phyloP scores from a whole-genome alignment of 2,329 filamentous ascomycete genomes.

The Plenodomus tracheiphilus region DNA sequence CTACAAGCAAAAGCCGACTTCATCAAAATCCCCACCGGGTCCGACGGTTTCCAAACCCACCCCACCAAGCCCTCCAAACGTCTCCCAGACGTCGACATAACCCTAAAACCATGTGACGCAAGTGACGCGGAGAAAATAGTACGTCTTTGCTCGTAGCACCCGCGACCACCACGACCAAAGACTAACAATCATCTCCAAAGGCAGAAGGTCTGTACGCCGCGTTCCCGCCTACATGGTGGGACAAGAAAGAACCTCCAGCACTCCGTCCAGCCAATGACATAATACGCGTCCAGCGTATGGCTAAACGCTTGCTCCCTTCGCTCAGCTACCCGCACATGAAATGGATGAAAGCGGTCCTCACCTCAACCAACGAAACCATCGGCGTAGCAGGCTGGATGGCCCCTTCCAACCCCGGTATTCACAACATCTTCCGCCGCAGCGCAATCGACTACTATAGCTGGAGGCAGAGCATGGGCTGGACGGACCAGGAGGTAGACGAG shows the following conservation, averaged over 20 bases:
- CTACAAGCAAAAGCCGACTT: slow-evolving; percentile 15
- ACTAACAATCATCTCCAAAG: slow-evolving; percentile 11
- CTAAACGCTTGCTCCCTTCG: slow-evolving; percentile 23
- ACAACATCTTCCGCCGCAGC: slow-evolving; percentile 23
- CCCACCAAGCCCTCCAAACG: slow-evolving; percentile 23
- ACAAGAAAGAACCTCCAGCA: slow-evolving; percentile 22
- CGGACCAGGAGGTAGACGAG: slow-evolving; percentile 27
- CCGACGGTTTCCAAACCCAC: slow-evolving; percentile 16
- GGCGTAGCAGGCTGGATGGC: slow-evolving; percentile 35
- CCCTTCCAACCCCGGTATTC: slow-evolving; percentile 16
- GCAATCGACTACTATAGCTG: slow-evolving; percentile 27
- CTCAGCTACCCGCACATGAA: slow-evolving; percentile 17
- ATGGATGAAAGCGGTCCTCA: slow-evolving; percentile 34
- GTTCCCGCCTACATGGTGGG: slow-evolving; percentile 27
- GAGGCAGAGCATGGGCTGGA: slow-evolving; percentile 23
- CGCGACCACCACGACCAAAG: not conserved
- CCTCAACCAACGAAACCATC: slow-evolving; percentile 20
- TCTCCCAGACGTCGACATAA: slow-evolving; percentile 20
- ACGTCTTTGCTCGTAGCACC: not conserved
- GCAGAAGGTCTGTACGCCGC: slow-evolving; percentile 32
- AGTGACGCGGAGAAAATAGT: slow-evolving; percentile 24
- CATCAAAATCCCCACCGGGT: slow-evolving; percentile 15
- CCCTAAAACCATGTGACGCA: slow-evolving; percentile 19
- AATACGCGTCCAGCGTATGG: slow-evolving; percentile 22
- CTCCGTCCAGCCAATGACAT: slow-evolving; percentile 14